Evolutionary conservation across 352 stramenopile species (phyloP), one percentile per base, ranked within the genome.

Genomic region (Phytophthora uliginosa): DNA sequence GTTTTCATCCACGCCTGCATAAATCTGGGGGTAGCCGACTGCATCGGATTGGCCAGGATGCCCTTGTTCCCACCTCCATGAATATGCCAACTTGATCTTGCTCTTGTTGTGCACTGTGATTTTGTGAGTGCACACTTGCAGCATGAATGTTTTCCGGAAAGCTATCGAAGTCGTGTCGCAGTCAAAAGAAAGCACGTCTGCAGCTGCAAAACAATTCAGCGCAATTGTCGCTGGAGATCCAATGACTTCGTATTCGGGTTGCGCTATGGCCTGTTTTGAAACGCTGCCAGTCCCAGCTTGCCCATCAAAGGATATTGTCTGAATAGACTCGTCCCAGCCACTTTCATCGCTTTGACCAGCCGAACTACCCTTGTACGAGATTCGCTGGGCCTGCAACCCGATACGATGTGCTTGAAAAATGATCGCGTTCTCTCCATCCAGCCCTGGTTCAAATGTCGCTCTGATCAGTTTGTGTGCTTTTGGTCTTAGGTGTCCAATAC

Each of bases 111-210:
- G 69, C 18, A 97, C 42, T 0, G 73, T 74, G 48, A 96, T 84
- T 59, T 86, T 89, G 71, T 94, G 79, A 1, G 83, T 91, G 59
- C 87, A 96, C 18, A 89, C 79, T 68, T 97, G 91, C 17, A 98
- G 73, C 89, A 98, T 97, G 59, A 96, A 96, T 8, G 90, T 97
- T 36, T 77, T 84, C 17, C 91, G 86, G 53, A 98, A 98, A 1
- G 70, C 34, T 22, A 98, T 86, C 17, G 67, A 65, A 4, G 65
- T 81, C 2, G 74, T 89, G 51, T 95, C 83, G 52, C 84, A 95
- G 31, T 85, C 78, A 51, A 91, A 96, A 1, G 71, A 24, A 7
- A 92, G 58, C 2, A 62, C 38, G 63, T 97, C 90, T 15, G 88
- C 90, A 17, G 81, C 81, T 15, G 88, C 90, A 60, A 92, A 95